Evolutionary conservation across 2,329 filamentous ascomycete genomes (phyloP).

Genomic region (Moelleriella libera): DNA sequence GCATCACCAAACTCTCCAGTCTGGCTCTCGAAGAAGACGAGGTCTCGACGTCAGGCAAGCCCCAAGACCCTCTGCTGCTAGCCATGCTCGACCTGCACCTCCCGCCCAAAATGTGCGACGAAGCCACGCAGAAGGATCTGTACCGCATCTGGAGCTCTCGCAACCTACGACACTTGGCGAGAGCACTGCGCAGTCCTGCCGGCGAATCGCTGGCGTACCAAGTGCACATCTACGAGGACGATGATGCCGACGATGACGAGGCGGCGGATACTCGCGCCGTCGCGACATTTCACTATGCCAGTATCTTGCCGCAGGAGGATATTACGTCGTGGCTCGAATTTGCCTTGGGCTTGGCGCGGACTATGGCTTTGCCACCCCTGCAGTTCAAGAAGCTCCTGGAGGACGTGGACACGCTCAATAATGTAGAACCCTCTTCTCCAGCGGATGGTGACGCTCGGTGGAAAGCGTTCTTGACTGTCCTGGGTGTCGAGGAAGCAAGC

Average conservation of each 20-base stretch:
- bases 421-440: no score
- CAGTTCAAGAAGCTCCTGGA: not conserved
- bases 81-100: not conserved
- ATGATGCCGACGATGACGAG: not conserved
- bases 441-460: no score
- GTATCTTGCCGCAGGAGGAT: not conserved
- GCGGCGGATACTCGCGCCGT: not conserved
- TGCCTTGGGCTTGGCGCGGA: not conserved
- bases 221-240: constrained; percentile 1
- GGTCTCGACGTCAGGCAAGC: not conserved
- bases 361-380: not conserved
- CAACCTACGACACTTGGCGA: not conserved
- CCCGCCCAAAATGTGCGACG: not conserved
- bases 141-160: not conserved
- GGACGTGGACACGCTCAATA: not conserved
- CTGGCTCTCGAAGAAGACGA: not conserved
- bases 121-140: not conserved
- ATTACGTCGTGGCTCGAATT: not conserved
- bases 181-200: not conserved
- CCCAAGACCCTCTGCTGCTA: not conserved
- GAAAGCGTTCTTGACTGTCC: no score
- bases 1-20: not conserved
- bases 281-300: not conserved
- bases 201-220: not conserved
- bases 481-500: no score